Percentiles rank a stretch among this genome's conserved stretches.
phyloP scores from a whole-genome alignment of 257 asterid genomes.

The Solanum phureja region DNA sequence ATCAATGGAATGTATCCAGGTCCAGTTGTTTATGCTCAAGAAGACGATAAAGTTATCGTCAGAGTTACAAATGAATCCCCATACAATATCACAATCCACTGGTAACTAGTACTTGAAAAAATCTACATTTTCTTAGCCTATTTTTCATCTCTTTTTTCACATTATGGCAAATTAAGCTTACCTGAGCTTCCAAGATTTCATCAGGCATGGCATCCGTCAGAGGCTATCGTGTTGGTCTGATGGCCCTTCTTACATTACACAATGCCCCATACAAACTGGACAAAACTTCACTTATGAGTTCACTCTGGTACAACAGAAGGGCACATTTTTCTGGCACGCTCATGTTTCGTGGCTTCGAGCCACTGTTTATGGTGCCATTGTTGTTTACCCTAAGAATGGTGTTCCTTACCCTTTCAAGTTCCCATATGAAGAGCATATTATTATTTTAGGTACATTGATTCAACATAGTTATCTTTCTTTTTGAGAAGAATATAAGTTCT shows the following conservation, averaged over 20 bases:
- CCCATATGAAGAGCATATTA: conserved; percentile 44
- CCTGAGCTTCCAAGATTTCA: neutral
- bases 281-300: conserved; percentile 47
- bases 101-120: conserved; percentile 13
- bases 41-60: conserved; percentile 41
- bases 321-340: conserved; percentile 66
- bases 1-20: conserved; percentile 51
- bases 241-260: conserved; percentile 61
- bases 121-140: neutral
- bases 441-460: conserved; percentile 33
- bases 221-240: conserved; percentile 54
- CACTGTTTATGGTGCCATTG: conserved; percentile 53
- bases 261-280: conserved; percentile 57
- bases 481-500: neutral
- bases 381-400: conserved; percentile 42
- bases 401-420: conserved; percentile 47
- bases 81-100: conserved; percentile 50
- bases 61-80: conserved; percentile 35
- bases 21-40: conserved; percentile 54
- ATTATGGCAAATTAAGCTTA: neutral
- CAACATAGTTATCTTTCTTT: neutral
- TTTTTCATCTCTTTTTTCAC: neutral
- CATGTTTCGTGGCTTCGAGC: conserved; percentile 63
- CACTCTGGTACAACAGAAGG: conserved; percentile 47
- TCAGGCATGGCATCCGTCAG: conserved; percentile 67